Conservation (phyloP, 2,329 filamentous ascomycete genomes). For the Phoma sp. region DNA sequence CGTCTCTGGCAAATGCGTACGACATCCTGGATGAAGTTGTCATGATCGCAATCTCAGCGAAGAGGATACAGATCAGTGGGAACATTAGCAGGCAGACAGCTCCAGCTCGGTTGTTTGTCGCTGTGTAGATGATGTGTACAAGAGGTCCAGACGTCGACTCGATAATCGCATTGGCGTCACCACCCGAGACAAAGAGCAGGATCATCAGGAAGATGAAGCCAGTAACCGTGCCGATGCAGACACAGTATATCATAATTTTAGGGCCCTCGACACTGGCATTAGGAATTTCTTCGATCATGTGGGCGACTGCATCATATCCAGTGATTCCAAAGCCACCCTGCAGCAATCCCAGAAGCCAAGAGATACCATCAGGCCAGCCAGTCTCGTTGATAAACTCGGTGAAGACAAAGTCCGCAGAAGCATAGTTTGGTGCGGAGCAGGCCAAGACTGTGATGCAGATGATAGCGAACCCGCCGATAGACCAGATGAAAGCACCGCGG, state of each 20-base stretch:
- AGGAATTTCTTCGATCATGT: constrained; percentile 68
- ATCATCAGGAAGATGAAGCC: constrained; percentile 68
- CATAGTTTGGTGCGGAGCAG: constrained; percentile 69
- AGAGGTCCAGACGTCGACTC: constrained; percentile 63
- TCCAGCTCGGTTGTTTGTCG: constrained; percentile 66
- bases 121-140: constrained; percentile 67
- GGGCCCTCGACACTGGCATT: constrained; percentile 65
- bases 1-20: constrained; percentile 71
- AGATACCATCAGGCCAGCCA: constrained; percentile 72
- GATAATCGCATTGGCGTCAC: constrained; percentile 62
- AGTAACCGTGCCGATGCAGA: constrained; percentile 67
- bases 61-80: constrained; percentile 67
- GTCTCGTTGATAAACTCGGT: constrained; percentile 70
- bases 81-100: constrained; percentile 72
- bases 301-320: constrained; percentile 61
- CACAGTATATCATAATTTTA: constrained; percentile 70
- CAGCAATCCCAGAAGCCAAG: constrained; percentile 59
- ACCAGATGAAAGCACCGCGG: constrained; percentile 74
- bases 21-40: constrained; percentile 71
- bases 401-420: constrained; percentile 70
- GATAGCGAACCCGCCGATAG: constrained; percentile 69
- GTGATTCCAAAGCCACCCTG: constrained; percentile 62
- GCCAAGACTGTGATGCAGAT: constrained; percentile 74
- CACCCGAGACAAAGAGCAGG: constrained; percentile 68
- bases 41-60: constrained; percentile 69